Conservation (phyloP, 2,329 filamentous ascomycete species). For the Venturiaceae sp. region DNA sequence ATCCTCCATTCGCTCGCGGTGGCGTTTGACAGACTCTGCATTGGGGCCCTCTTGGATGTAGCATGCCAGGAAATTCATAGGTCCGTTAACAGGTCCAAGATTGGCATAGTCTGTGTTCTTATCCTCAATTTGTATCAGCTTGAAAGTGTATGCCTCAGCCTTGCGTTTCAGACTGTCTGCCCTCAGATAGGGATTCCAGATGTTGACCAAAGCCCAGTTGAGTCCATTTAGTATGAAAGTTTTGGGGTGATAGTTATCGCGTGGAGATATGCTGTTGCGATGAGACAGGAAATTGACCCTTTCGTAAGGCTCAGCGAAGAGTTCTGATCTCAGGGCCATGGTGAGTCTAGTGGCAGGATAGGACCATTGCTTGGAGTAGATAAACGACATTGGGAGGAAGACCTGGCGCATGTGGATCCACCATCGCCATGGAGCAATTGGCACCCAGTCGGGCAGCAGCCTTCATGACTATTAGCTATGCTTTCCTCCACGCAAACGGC, state of each 20-base stretch:
- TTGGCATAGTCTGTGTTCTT: constrained; percentile 82
- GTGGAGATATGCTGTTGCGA: constrained; percentile 69
- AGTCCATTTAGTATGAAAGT: constrained; percentile 67
- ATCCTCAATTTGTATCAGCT: constrained; percentile 83
- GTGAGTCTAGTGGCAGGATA: constrained; percentile 68
- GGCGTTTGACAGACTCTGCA: constrained; percentile 59
- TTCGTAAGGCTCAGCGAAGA: constrained; percentile 71
- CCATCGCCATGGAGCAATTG: constrained; percentile 86
- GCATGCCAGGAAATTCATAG: constrained; percentile 82
- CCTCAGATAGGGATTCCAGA: constrained; percentile 75
- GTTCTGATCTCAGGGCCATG: constrained; percentile 63
- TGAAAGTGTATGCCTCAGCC: constrained; percentile 73
- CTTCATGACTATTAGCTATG: constrained; percentile 18
- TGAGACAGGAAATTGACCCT: constrained; percentile 68
- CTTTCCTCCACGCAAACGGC: background rate
- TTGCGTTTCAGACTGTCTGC: constrained; percentile 53
- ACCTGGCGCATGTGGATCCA: constrained; percentile 98
- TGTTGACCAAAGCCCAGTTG: constrained; percentile 68
- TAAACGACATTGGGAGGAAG: constrained; percentile 83
- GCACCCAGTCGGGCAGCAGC: constrained; percentile 81
- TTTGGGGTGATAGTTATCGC: constrained; percentile 91
- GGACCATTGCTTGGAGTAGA: constrained; percentile 76
- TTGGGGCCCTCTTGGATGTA: constrained; percentile 78
- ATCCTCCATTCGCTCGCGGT: constrained; percentile 74
- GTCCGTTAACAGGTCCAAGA: constrained; percentile 79